Evolutionary conservation across 352 stramenopile genomes (phyloP), one percentile per base, ranked within the genome.

Genomic region (Globisporangium rhizosaccharum): DNA sequence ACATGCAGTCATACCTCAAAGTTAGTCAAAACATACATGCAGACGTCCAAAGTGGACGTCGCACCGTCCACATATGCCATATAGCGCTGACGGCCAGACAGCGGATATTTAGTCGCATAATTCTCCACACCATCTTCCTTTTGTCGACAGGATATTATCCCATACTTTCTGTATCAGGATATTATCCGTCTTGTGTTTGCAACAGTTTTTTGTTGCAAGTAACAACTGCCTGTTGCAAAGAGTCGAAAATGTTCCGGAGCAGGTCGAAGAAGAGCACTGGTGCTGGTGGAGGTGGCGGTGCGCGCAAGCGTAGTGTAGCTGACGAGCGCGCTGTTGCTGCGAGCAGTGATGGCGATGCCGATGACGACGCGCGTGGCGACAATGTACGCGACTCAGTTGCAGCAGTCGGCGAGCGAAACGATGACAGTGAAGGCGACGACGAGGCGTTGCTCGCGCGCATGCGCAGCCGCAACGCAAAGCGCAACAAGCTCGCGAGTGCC

Each of bases 241-340:
- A 33, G 7, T 9, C 7, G 15, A 33, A 39, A 53, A 82, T 82
- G 73, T 82, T 82, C 53, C 70, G 73, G 28, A 69, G 41, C 50
- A 82, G 77, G 56, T 65, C 62, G 48, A 84, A 76, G 68, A 79
- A 76, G 61, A 63, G 42, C 51, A n/a, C 6, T 18, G 26, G 9
- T 6, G 54, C 55, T 3, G 61, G 20, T 11, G 46, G n/a, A 14
- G 45, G 8, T 30, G 46, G n/a, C 10, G 11, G 46, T 2, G 46
- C 53, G 17, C 66, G 66, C n/a, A 79, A 79, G 54, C 65, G 73
- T 20, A 73, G 67, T 56, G 66, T 73, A 1, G 67, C 64, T 30
- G 67, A 56, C 42, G 52, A 18, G 3, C 61, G 57, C 2, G 58
- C 36, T 12, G 57, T 62, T 1, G 45, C 17, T 2, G 58, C 53